phyloP scores from a whole-genome alignment of 257 asterid genomes.

The Linaria vulgaris region DNA sequence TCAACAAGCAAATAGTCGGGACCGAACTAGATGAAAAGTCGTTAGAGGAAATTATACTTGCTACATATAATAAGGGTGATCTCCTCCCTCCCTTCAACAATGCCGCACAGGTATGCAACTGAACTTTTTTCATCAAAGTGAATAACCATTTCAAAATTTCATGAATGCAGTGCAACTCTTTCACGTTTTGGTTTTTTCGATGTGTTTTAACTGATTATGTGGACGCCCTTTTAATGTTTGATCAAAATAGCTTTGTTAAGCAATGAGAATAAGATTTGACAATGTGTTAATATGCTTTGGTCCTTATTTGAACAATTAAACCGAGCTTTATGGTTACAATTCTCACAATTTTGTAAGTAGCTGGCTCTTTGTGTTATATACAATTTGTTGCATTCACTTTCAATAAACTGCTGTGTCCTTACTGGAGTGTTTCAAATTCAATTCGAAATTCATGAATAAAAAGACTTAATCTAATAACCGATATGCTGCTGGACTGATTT shows the following conservation, averaged over 20 bases:
- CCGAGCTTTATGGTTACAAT: not conserved
- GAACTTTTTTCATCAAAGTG: slow-evolving; percentile 4
- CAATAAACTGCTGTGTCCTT: not conserved
- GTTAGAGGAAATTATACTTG: slow-evolving; percentile 63
- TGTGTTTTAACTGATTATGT: slow-evolving; percentile 9
- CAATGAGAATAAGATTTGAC: not conserved
- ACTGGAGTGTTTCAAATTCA: not conserved
- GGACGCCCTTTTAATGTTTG: too few species aligned
- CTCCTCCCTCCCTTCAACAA: slow-evolving; percentile 89
- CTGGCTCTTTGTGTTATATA: too few species aligned
- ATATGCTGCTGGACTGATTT: slow-evolving; percentile 9
- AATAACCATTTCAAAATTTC: slow-evolving; percentile 6
- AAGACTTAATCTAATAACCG: not conserved
- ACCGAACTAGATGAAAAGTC: slow-evolving; percentile 68
- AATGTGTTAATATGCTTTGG: not conserved
- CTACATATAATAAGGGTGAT: slow-evolving; percentile 79
- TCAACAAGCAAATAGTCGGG: slow-evolving; percentile 87
- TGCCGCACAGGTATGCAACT: slow-evolving; percentile 81
- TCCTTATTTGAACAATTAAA: not conserved
- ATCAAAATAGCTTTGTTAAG: not conserved
- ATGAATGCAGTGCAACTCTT: not conserved
- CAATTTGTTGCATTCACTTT: slow-evolving; percentile 12
- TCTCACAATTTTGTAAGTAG: not conserved
- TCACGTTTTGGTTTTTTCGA: not conserved
- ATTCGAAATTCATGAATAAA: slow-evolving; percentile 1